Conservation (phyloP, 129 eudicot species). For the Centrapalus pauciflorus region DNA sequence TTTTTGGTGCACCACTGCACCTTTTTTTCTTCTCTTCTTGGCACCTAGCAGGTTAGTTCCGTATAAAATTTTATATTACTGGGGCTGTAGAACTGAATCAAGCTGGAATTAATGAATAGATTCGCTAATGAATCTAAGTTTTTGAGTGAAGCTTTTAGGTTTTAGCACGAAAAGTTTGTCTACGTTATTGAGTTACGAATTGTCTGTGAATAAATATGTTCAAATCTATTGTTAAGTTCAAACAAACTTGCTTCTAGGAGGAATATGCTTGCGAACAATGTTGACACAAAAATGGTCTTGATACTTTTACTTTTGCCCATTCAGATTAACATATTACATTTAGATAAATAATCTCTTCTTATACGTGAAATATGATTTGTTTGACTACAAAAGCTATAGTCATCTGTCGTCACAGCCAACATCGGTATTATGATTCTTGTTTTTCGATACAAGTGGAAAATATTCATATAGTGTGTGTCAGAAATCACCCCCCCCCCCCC, state of each 20-base stretch:
- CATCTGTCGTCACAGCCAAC: background rate
- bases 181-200: background rate
- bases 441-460: background rate
- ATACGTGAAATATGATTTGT: background rate
- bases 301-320: background rate
- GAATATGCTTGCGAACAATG: background rate
- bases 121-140: background rate
- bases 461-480: background rate
- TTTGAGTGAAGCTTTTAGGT: background rate
- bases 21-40: background rate
- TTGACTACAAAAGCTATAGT: background rate
- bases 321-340: background rate
- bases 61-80: background rate
- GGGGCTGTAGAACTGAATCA: background rate
- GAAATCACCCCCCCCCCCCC: background rate
- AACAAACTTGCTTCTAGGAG: background rate
- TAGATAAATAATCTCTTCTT: background rate
- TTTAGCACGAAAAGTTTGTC: background rate
- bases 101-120: background rate
- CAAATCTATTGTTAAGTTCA: background rate
- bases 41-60: background rate
- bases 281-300: background rate
- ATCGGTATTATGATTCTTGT: background rate
- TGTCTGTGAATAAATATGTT: background rate
- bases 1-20: background rate